These are phyloP conservation scores for Coemansia sp. DNA, from an alignment of 192 early-diverging fungal species.

Conservation along the genomic window DNA sequence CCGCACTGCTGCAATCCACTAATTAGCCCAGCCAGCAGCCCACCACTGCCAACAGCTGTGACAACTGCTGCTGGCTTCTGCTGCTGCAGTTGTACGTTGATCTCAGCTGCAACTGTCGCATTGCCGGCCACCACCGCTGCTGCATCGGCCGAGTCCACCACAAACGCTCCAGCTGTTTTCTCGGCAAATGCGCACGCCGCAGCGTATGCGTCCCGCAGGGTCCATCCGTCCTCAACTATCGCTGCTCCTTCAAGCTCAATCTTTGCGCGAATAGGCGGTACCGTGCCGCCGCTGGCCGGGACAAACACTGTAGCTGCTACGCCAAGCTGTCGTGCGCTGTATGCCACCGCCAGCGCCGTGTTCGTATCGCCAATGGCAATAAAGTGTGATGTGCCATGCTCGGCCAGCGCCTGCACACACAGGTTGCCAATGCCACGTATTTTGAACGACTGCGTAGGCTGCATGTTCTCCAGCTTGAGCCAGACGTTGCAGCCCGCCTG, in stretches of 20 bases:
- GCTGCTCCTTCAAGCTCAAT: constrained; percentile 64
- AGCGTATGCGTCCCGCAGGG: constrained; percentile 33
- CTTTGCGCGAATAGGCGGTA: constrained; percentile 55
- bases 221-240: constrained; percentile 30
- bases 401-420: constrained; percentile 54
- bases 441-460: constrained; percentile 76
- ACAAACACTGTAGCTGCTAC: constrained; percentile 60
- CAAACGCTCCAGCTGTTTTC: constrained; percentile 37
- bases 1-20: constrained; percentile 59
- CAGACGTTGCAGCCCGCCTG: constrained; percentile 62
- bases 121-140: constrained; percentile 61
- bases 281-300: constrained; percentile 47
- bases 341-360: constrained; percentile 66
- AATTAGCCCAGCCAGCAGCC: constrained; percentile 66
- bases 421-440: constrained; percentile 68
- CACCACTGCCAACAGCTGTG: constrained; percentile 69
- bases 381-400: constrained; percentile 53
- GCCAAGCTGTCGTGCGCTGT: constrained; percentile 63
- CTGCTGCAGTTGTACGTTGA: constrained; percentile 61
- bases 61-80: constrained; percentile 64
- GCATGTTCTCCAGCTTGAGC: constrained; percentile 76
- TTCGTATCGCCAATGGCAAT: constrained; percentile 66
- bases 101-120: constrained; percentile 61
- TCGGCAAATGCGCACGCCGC: constrained; percentile 34
- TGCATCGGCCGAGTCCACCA: constrained; percentile 55